phyloP scores from a whole-genome alignment of 2,329 filamentous ascomycete genomes.

The Karstenula rhodostoma region DNA sequence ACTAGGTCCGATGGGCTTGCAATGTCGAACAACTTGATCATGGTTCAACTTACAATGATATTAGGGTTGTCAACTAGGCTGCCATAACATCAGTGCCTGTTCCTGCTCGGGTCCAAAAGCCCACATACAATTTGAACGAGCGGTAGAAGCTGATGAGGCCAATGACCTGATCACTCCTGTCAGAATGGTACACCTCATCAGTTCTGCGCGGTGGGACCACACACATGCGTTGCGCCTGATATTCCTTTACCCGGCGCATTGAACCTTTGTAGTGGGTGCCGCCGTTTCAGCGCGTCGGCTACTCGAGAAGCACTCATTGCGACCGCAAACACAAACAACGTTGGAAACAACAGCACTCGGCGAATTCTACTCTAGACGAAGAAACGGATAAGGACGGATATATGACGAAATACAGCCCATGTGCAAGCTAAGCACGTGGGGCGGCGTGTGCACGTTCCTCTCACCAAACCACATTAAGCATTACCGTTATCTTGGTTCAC shows the following conservation, averaged over 20 bases:
- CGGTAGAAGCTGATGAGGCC: slow-evolving; percentile 56
- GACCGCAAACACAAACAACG: not conserved
- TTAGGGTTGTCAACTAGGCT: slow-evolving; percentile 44
- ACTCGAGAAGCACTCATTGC: slow-evolving; percentile 28
- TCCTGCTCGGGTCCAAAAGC: not conserved
- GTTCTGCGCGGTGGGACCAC: slow-evolving; percentile 4
- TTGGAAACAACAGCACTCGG: not conserved
- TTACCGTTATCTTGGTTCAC: not conserved
- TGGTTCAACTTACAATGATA: slow-evolving; percentile 29
- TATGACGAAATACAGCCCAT: not conserved
- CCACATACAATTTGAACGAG: slow-evolving; percentile 48
- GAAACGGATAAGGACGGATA: not conserved
- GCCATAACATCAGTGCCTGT: slow-evolving; percentile 29
- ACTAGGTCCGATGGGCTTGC: not conserved
- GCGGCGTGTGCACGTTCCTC: slow-evolving; percentile 4
- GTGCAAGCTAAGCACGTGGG: slow-evolving; percentile 11
- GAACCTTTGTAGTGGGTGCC: slow-evolving; percentile 72
- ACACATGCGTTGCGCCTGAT: slow-evolving; percentile 69
- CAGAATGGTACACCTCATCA: not conserved
- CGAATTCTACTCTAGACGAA: not conserved
- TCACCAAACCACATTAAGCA: slow-evolving; percentile 3
- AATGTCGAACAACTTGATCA: not conserved
- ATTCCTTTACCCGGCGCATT: slow-evolving; percentile 69
- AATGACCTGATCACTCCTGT: slow-evolving; percentile 31
- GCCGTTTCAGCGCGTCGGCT: slow-evolving; percentile 39